Conservation (phyloP, 2,329 filamentous ascomycete genomes). For the Amylocarpus encephaloides region DNA sequence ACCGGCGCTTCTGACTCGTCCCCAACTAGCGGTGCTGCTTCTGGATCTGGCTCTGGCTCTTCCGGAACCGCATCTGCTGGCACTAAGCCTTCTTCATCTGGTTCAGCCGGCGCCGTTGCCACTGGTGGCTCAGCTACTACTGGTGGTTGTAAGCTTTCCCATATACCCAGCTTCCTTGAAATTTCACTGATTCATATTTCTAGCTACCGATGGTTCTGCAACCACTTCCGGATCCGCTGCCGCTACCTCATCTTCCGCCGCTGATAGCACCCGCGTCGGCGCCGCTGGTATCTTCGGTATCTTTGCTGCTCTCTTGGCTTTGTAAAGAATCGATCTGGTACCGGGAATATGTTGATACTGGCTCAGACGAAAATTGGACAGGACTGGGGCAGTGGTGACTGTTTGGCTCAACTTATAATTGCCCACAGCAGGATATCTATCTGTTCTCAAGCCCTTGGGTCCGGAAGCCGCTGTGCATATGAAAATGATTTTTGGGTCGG, state of each 20-base stretch:
- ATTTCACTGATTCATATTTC: background rate
- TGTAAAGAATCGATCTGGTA: constrained; percentile 6
- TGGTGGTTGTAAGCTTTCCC: background rate
- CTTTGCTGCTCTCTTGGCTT: constrained; percentile 12
- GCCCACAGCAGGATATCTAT: no score
- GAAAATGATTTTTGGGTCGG: no score
- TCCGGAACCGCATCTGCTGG: background rate
- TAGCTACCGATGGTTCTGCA: background rate
- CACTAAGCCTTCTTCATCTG: background rate
- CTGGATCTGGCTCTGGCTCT: background rate
- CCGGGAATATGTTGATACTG: background rate
- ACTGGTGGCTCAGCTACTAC: background rate
- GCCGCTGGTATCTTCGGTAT: constrained; percentile 8
- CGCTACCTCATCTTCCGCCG: constrained; percentile 1
- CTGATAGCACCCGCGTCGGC: constrained; percentile 5
- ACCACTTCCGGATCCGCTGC: background rate
- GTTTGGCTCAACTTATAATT: no score
- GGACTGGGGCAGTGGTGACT: background rate
- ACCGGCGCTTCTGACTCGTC: background rate
- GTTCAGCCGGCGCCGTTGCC: background rate
- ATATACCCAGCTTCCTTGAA: background rate
- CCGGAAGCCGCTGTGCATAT: no score
- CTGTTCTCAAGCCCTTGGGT: no score
- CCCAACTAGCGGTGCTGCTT: background rate
- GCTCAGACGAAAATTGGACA: background rate